A percentile compares a stretch with the other conserved stretches of the same genome.
Conservation (phyloP, 2,329 filamentous ascomycete species). For the Colletotrichum tanaceti region DNA sequence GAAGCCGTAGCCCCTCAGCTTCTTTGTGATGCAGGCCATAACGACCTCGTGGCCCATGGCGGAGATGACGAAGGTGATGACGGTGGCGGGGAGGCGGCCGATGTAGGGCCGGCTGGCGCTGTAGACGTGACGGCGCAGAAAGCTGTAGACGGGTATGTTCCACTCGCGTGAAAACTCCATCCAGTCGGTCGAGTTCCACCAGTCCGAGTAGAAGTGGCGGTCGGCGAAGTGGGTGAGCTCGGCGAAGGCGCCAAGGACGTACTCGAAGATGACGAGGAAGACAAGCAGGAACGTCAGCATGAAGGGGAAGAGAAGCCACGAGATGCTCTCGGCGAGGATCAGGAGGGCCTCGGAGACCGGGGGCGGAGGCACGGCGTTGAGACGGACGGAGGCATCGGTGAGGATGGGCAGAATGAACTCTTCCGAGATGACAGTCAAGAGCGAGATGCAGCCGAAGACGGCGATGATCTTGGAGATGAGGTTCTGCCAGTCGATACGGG, state of each 20-base stretch:
- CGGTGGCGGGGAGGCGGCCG: constrained; percentile 80
- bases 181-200: constrained; percentile 87
- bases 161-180: constrained; percentile 96
- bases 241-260: constrained; percentile 91
- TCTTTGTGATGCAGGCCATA: constrained; percentile 98
- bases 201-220: constrained; percentile 88
- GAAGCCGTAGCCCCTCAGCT: constrained; percentile 93
- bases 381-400: constrained; percentile 71
- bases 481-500: constrained; percentile 80
- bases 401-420: constrained; percentile 96
- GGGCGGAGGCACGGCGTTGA: constrained; percentile 54
- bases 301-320: constrained; percentile 93
- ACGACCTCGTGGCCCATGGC: constrained; percentile 93
- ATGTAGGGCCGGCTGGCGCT: constrained; percentile 81
- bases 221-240: constrained; percentile 95
- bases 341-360: constrained; percentile 75
- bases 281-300: constrained; percentile 96
- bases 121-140: constrained; percentile 95
- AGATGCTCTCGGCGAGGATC: constrained; percentile 89
- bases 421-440: constrained; percentile 89
- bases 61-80: constrained; percentile 91
- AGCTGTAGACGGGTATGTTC: constrained; percentile 98
- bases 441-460: constrained; percentile 95
- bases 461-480: constrained; percentile 87
- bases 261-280: constrained; percentile 98